phyloP scores from a whole-genome alignment of 2,329 filamentous ascomycete genomes.

The Nothomitra cinnamomea region DNA sequence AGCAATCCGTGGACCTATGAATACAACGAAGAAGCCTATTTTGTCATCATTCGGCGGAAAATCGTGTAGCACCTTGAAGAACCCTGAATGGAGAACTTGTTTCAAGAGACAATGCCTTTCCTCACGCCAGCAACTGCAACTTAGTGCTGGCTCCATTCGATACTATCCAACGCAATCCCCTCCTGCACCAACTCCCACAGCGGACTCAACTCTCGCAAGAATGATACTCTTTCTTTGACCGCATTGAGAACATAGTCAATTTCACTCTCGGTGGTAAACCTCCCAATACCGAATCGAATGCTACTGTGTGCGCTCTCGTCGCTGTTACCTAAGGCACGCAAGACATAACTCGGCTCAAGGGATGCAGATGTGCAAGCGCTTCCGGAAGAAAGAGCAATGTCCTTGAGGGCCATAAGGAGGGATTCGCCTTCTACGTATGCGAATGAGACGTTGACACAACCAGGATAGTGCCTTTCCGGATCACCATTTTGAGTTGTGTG shows the following conservation, averaged over 20 bases:
- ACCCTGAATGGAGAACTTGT: no score
- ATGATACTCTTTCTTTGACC: constrained; percentile 75
- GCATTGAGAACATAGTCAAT: constrained; percentile 97
- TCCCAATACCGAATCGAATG: constrained; percentile 92
- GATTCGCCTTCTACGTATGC: constrained; percentile 98
- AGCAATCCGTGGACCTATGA: no score
- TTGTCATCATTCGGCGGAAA: no score
- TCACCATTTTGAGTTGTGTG: constrained; percentile 89
- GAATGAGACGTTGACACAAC: constrained; percentile 96
- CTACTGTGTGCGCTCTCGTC: constrained; percentile 96
- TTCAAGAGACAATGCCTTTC: no score
- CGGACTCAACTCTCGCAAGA: constrained; percentile 85
- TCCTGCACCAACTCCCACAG: constrained; percentile 97
- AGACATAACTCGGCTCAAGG: constrained; percentile 87
- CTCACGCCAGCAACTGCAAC: no score
- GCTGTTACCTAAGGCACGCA: constrained; percentile 84
- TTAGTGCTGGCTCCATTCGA: constrained; percentile 96
- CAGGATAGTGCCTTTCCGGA: constrained; percentile 68
- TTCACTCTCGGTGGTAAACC: constrained; percentile 87
- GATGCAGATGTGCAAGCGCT: constrained; percentile 96
- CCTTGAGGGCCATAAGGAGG: constrained; percentile 92
- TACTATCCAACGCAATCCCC: constrained; percentile 85
- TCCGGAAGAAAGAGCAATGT: constrained; percentile 90
- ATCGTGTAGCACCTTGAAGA: no score
- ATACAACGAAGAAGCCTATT: no score